phyloP scores from a whole-genome alignment of 2,329 filamentous ascomycete species.

The Fusarium drepaniforme region DNA sequence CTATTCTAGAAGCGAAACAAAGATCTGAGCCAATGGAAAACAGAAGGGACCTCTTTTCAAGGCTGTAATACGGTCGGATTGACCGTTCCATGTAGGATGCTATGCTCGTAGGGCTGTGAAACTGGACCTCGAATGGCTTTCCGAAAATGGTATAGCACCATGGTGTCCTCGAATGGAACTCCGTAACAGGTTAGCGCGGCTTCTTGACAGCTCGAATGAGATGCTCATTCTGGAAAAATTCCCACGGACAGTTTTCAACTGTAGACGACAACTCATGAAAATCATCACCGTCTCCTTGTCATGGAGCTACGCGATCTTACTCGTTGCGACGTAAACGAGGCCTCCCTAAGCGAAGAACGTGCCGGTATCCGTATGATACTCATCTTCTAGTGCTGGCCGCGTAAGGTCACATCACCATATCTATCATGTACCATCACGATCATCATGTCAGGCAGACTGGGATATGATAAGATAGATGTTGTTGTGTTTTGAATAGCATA shows the following conservation, averaged over 20 bases:
- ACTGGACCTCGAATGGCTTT: constrained; percentile 39
- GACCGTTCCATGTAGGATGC: constrained; percentile 3
- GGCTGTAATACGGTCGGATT: constrained; percentile 11
- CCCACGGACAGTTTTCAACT: not conserved
- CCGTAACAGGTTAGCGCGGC: constrained; percentile 7
- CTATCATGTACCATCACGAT: not conserved
- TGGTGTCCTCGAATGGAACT: constrained; percentile 13
- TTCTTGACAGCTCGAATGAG: constrained; percentile 18
- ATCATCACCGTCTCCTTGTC: not conserved
- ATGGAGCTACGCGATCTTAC: not conserved
- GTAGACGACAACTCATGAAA: not conserved
- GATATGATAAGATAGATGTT: too few relatives aligned
- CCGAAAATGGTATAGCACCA: constrained; percentile 25
- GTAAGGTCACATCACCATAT: not conserved
- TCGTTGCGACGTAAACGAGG: not conserved
- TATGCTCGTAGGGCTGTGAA: constrained; percentile 34
- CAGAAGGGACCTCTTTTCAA: not conserved
- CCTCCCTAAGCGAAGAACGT: not conserved
- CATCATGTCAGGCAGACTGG: not conserved
- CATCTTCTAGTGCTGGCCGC: not conserved
- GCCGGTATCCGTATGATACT: not conserved
- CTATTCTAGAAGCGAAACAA: constrained; percentile 12
- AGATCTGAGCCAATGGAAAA: constrained; percentile 15
- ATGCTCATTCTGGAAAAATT: not conserved
- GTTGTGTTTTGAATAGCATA: not conserved